Evolutionary conservation across 495 filamentous ascomycete species (phyloP), one percentile per base, ranked within the genome.

Genomic region (Podospora bellae-mahoneyi): DNA sequence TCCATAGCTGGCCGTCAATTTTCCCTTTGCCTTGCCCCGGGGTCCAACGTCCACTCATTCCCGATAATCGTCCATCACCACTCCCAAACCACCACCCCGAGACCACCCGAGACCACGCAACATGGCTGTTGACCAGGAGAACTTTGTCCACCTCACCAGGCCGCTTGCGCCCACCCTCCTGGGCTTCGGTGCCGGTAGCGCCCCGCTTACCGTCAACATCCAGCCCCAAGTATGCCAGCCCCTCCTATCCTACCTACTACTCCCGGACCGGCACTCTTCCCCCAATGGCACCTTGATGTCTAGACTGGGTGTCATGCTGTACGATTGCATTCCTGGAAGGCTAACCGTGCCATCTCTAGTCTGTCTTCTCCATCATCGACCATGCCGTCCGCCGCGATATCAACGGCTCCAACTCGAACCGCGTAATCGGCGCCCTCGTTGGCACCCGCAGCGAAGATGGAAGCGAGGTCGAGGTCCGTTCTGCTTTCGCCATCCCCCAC

Each of bases 401-500:
- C 62, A 89, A 93, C 67, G 92, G 95, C 74, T 86, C 89, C 64
- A 91, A 94, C 77, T 92, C 96, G 79, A 92, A 94, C 67, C 90
- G 95, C 73, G 95, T 98, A 64, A 98, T 99, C 75, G 95, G 95
- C 74, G 97, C 95, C 27, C 86, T 99, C 61, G 87, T 99, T 62
- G 95, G 95, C 76, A 88, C 89, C 69, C 90, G 95, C 73, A 92
- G 89, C 75, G 95, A 99, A 81, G 95, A 99, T 85, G 94, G 94
- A 78, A 91, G 89, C 79, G 94, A 97, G 81, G 92, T 95, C 74
- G 92, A 94, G 83, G 94, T 99, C 75, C 87, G 91, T 72, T 94
- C 92, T 79, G 93, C 91, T 81, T 99, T 98, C 78, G 96, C 96
- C 66, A 95, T 99, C 72, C 92, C 93, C 66, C 95, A 99, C 84